These are phyloP conservation scores for Candida peoriensis DNA, from an alignment of 805 yeast species.

Conservation along the genomic window DNA sequence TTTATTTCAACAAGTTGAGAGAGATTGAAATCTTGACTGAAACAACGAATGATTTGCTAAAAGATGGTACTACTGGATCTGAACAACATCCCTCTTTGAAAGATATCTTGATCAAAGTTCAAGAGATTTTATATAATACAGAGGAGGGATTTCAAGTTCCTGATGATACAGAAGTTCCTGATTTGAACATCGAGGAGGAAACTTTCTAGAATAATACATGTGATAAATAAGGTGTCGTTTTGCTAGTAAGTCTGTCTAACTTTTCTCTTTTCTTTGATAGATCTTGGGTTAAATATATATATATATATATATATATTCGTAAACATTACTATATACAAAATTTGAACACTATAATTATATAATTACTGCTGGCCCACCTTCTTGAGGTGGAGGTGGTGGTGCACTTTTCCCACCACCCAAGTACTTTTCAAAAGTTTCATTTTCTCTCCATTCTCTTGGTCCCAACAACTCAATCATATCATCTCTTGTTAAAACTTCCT, in stretches of 20 bases:
- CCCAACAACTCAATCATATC: slow-evolving; percentile 91
- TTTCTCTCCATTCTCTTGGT: slow-evolving; percentile 87
- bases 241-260: no score
- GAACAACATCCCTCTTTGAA: slow-evolving; percentile 28
- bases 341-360: no score
- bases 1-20: slow-evolving; percentile 83
- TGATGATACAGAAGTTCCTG: slow-evolving; percentile 27
- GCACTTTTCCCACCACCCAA: slow-evolving; percentile 29
- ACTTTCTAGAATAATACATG: slow-evolving; percentile 30
- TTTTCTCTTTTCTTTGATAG: no score
- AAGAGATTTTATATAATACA: slow-evolving; percentile 71
- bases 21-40: slow-evolving; percentile 82
- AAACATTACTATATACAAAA: no score
- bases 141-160: slow-evolving; percentile 79
- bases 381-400: slow-evolving; percentile 15
- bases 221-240: background rate
- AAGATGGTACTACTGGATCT: slow-evolving; percentile 28
- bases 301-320: no score
- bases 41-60: slow-evolving; percentile 49
- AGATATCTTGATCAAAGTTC: slow-evolving; percentile 55
- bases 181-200: slow-evolving; percentile 30
- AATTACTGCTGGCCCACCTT: no score
- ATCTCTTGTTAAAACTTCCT: slow-evolving; percentile 89
- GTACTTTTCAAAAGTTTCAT: slow-evolving; percentile 86
- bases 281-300: no score